Percentiles rank a stretch among this genome's conserved stretches.
Evolutionary conservation across 1,139 yeast species (phyloP).

Genomic region (Dujonia santamariae): DNA sequence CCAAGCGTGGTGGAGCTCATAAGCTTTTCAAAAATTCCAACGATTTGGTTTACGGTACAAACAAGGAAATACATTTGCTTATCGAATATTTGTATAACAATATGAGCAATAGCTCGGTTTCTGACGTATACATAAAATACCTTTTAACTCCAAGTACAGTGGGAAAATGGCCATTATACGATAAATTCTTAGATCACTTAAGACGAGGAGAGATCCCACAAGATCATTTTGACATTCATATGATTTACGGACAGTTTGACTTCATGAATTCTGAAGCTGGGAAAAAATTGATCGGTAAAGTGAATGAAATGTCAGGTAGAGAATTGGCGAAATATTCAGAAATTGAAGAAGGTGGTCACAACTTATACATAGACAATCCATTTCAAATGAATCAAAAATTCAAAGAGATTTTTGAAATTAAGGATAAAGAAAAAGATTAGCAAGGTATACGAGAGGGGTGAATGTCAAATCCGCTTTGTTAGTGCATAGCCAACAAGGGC

Average conservation of each 20-base stretch:
- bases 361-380: constrained; percentile 46
- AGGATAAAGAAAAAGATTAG: constrained; percentile 15
- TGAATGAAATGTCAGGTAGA: constrained; percentile 20
- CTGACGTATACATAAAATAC: constrained; percentile 64
- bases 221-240: constrained; percentile 46
- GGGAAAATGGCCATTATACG: constrained; percentile 74
- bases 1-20: constrained; percentile 31
- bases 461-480: no score
- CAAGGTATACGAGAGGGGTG: background rate
- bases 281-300: constrained; percentile 37
- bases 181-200: constrained; percentile 45
- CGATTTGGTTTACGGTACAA: constrained; percentile 39
- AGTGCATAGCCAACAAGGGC: no score
- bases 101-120: constrained; percentile 57
- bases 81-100: constrained; percentile 61
- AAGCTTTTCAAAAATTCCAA: constrained; percentile 21
- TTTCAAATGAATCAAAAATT: constrained; percentile 49
- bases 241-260: constrained; percentile 80
- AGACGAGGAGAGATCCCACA: constrained; percentile 5
- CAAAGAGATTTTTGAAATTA: constrained; percentile 12
- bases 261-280: constrained; percentile 88
- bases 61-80: constrained; percentile 39
- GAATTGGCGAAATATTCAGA: constrained; percentile 19
- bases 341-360: constrained; percentile 45
- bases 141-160: constrained; percentile 71